A percentile compares a stretch with the other conserved stretches of the same genome.
phyloP scores from a whole-genome alignment of 768 basidiomycete genomes.

The Mycena venus region DNA sequence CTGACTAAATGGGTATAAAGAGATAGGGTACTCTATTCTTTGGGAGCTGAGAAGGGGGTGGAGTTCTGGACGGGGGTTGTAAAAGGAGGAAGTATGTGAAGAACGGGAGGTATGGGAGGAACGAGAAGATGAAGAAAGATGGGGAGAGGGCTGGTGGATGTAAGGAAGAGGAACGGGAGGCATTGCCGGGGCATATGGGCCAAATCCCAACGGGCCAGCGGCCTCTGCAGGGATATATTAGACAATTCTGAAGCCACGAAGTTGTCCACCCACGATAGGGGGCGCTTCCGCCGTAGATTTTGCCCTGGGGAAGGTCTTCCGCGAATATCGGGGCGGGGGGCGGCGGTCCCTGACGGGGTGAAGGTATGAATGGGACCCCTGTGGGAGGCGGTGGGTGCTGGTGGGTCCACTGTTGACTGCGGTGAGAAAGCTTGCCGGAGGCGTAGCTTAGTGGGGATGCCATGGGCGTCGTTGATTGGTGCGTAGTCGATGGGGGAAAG shows the following conservation, averaged over 20 bases:
- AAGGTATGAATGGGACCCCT: not conserved
- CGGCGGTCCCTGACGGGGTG: not conserved
- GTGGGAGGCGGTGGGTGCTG: constrained; percentile 10
- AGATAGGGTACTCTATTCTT: constrained; percentile 14
- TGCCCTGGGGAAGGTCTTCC: not conserved
- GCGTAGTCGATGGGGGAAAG: constrained; percentile 4
- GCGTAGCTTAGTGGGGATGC: constrained; percentile 16
- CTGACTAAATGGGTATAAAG: constrained; percentile 20
- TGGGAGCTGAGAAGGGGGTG: constrained; percentile 13
- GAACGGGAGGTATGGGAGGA: not conserved
- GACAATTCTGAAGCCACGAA: not conserved
- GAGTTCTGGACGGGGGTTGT: not conserved
- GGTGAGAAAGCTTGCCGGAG: constrained; percentile 18
- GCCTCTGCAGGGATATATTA: constrained; percentile 1
- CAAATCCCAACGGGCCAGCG: not conserved
- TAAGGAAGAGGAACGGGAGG: constrained; percentile 15
- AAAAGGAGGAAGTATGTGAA: not conserved
- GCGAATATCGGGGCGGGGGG: not conserved
- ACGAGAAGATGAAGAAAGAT: not conserved
- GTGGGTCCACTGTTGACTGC: constrained; percentile 10
- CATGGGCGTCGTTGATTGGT: constrained; percentile 12
- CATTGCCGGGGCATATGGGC: constrained; percentile 1
- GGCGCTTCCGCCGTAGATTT: not conserved
- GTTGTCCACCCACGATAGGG: not conserved
- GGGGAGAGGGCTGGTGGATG: not conserved